Conservation (phyloP, 2,329 filamentous ascomycete species). For the Aspergillus transmontanensis region DNA sequence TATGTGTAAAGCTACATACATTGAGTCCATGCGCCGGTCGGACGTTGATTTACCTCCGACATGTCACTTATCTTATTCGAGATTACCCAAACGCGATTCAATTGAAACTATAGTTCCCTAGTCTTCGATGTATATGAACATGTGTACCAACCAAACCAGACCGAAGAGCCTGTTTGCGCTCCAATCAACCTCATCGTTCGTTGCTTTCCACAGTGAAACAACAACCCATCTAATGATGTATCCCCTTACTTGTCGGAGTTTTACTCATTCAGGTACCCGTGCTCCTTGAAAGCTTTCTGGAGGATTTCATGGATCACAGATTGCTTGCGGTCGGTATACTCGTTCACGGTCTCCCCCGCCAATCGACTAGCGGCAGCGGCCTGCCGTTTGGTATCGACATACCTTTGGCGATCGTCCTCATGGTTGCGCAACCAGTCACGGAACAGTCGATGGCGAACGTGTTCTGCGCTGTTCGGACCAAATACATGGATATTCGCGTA, state of each 20-base stretch:
- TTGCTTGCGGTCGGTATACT: slow-evolving; percentile 50
- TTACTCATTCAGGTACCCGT: neutral
- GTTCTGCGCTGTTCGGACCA: slow-evolving; percentile 47
- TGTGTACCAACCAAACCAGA: neutral
- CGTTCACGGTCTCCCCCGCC: slow-evolving; percentile 36
- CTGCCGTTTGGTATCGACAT: slow-evolving; percentile 44
- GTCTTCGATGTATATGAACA: neutral
- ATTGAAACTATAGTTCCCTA: neutral
- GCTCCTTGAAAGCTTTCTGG: slow-evolving; percentile 29
- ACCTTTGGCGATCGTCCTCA: slow-evolving; percentile 44
- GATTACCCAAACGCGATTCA: neutral
- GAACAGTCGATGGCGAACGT: slow-evolving; percentile 49
- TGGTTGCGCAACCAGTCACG: slow-evolving; percentile 47
- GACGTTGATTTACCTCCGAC: neutral
- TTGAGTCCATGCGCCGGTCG: neutral
- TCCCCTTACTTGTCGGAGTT: neutral
- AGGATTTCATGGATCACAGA: slow-evolving; percentile 44
- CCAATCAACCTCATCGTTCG: neutral
- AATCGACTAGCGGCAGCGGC: slow-evolving; percentile 33
- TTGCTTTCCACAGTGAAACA: neutral
- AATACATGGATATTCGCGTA: slow-evolving; percentile 55
- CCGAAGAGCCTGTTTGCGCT: neutral
- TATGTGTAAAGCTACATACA: neutral
- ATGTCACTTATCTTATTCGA: neutral
- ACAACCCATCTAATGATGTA: neutral